phyloP scores from a whole-genome alignment of 176 grass and related monocot species.

The Hordeum marinum region DNA sequence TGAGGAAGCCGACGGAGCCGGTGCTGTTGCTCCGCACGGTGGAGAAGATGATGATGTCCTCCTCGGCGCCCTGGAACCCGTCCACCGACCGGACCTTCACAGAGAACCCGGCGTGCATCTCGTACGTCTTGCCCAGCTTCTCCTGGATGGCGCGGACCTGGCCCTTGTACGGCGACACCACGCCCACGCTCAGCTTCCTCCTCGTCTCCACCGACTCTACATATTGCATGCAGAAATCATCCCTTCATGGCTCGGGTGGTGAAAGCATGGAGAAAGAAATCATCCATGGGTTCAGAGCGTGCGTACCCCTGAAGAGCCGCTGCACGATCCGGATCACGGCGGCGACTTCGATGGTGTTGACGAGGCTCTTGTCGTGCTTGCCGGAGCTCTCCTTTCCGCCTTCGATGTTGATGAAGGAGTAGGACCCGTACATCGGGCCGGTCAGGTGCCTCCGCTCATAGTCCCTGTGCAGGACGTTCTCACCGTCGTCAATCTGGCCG shows the following conservation, averaged over 20 bases:
- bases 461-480: slow-evolving; percentile 39
- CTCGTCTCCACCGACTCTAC: slow-evolving; percentile 15
- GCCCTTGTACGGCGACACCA: slow-evolving; percentile 55
- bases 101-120: background rate
- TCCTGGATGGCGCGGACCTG: slow-evolving; percentile 52
- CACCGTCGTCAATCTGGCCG: slow-evolving; percentile 31
- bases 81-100: slow-evolving; percentile 76
- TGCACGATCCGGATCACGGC: slow-evolving; percentile 40
- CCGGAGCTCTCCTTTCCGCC: slow-evolving; percentile 40
- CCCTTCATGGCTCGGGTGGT: no score
- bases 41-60: slow-evolving; percentile 69
- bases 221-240: background rate
- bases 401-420: slow-evolving; percentile 75
- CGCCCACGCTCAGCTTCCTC: slow-evolving; percentile 24
- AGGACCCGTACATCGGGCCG: slow-evolving; percentile 49
- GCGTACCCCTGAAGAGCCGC: slow-evolving; percentile 41
- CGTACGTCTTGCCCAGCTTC: slow-evolving; percentile 32
- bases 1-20: slow-evolving; percentile 53
- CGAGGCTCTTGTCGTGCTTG: slow-evolving; percentile 31
- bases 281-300: no score
- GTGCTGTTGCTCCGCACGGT: slow-evolving; percentile 50
- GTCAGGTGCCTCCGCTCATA: slow-evolving; percentile 34
- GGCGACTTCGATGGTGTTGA: slow-evolving; percentile 56
- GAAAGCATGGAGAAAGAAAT: background rate
- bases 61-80: slow-evolving; percentile 80